Evolutionary conservation across 306 rosid species (phyloP), one percentile per base, ranked within the genome.

Genomic region (Casuarina cunninghamiana): DNA sequence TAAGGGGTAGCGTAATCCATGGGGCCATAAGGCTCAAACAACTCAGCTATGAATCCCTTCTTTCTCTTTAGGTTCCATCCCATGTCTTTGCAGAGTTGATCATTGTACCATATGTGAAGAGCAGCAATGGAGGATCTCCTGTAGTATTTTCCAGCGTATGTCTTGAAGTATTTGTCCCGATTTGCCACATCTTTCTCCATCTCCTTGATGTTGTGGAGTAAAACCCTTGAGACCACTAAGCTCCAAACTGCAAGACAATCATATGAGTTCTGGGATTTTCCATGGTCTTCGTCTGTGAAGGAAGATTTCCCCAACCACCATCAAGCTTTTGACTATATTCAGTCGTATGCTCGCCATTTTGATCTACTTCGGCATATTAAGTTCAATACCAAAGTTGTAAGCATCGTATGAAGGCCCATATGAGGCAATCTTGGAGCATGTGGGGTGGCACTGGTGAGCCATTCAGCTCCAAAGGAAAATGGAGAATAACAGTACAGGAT

Each of bases 11-110:
- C 79, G 75, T 90, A 90, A 61, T 92, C 97, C 32, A 38, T 0
- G 3, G 93, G 94, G 12, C 87, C 91, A 72, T 90, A 88, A 45
- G 93, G 93, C 42, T 83, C 26, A 82, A 90, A 90, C 5, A 90
- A 21, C 26, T 21, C 26, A 21, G 26, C 26, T 21, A 69, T 26
- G 65, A 88, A 70, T 16, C 93, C 88, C 15, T 84, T 90, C 76
- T 88, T 90, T 57, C 93, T 83, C 50, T 45, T 82, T 21, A 77
- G 93, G 51, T 83, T 87, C 93, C 87, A 88, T 1, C 88, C 85
- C 89, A 92, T 92, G 89, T 90, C 95, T 60, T 76, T 92, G 88
- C 95, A 92, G 0, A 90, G 39, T 32, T 85, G 94, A 63, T 88
- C 93, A 51, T 77, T 80, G 42, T 21, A 21, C 26, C 26, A 21